Evolutionary conservation across 345 rosid genomes (phyloP), one percentile per base, ranked within the genome.

Genomic region (Arabidopsis arenosa): DNA sequence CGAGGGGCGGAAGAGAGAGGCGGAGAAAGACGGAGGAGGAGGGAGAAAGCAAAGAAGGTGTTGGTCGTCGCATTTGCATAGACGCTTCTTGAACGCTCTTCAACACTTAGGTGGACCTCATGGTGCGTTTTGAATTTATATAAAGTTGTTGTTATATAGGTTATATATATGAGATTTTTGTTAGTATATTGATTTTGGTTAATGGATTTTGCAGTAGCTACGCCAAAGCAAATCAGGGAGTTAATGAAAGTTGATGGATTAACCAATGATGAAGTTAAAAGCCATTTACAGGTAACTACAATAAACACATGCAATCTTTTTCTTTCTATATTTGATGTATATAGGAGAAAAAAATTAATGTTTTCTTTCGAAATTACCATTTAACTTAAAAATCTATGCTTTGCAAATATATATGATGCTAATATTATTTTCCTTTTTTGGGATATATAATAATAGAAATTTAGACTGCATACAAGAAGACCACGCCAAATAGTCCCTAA

Each of bases 71-170:
- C 97, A 90, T 79, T 80, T 95, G 81, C 99, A 92, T 72, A 79
- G 93, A 74, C 83, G 89, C 30, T 95, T 95, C 84, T 73, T 90
- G 61, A 86, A 86, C 41, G 89, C 99, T 56, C 99, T 95, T 69
- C 91, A 89, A 68, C 97, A 92, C 55, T 97, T 95, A 15, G 99
- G 99, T 36, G 97, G 99, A 18, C 86, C 97, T 57, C 97, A 87
- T 60, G 89, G 99, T 95, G 10, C 59, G 79, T 54, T 67, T 55
- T 43, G 4, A 30, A 35, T 35, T 63, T 28, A 15, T 55, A 11
- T 61, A 8, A 26, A 32, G 4, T 33, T 47, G 23, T 48, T 53
- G 13, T 41, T 63, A 44, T 33, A 4, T 45, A 63, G 66, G 53
- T 60, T 55, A 63, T 64, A n/a, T n/a, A n/a, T n/a, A 5, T 48